Evolutionary conservation across 2,329 filamentous ascomycete genomes (phyloP).

Genomic region (Fusarium lyarnte): DNA sequence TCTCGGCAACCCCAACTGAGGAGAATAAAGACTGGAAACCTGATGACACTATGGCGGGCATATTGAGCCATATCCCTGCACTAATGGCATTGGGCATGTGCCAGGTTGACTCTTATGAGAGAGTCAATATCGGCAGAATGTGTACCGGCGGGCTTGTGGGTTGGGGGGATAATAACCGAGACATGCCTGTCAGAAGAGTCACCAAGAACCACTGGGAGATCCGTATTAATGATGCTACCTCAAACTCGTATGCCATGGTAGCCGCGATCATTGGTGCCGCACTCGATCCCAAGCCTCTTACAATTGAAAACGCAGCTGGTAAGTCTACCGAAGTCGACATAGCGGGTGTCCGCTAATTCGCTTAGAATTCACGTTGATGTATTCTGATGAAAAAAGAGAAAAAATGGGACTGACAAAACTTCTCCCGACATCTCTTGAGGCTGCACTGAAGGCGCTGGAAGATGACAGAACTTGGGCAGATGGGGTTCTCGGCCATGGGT

Average conservation of each 20-base stretch:
- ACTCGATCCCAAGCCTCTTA: background rate
- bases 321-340: rapidly evolving
- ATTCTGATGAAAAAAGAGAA: background rate
- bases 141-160: background rate
- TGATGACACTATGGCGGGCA: background rate
- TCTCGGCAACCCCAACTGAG: background rate
- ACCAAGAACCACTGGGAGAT: constrained; percentile 10
- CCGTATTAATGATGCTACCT: background rate
- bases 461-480: background rate
- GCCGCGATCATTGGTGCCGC: background rate
- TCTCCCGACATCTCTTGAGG: background rate
- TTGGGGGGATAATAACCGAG: constrained; percentile 8
- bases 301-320: background rate
- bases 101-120: constrained; percentile 3
- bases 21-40: background rate
- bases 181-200: constrained; percentile 12
- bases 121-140: background rate
- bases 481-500: background rate
- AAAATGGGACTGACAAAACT: background rate
- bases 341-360: background rate
- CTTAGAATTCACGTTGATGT: background rate
- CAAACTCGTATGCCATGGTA: constrained; percentile 4
- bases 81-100: background rate
- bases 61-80: background rate
- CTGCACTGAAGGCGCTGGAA: constrained; percentile 1